phyloP scores from a whole-genome alignment of 306 rosid genomes.

The Urtica urens region DNA sequence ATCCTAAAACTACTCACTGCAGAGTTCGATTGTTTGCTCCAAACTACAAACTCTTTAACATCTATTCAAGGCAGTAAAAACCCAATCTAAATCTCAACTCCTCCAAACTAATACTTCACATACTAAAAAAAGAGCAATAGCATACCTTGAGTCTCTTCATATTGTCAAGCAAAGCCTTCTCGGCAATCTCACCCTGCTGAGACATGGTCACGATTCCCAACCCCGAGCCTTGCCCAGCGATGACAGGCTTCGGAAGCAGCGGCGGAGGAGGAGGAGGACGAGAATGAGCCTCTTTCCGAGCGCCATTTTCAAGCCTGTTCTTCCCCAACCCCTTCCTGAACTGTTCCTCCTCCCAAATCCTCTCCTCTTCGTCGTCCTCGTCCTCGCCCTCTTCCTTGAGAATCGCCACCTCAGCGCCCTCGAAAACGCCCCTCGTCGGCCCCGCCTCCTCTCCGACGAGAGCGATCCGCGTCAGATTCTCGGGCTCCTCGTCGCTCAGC shows the following conservation, averaged over 20 bases:
- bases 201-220: constrained; percentile 49
- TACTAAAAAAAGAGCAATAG: not conserved
- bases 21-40: no score
- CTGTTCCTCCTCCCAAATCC: constrained; percentile 93
- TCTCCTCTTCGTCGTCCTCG: constrained; percentile 72
- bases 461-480: constrained; percentile 62
- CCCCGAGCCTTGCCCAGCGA: constrained; percentile 53
- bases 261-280: constrained; percentile 30
- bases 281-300: constrained; percentile 39
- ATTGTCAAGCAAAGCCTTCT: constrained; percentile 54
- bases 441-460: constrained; percentile 62
- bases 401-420: constrained; percentile 26
- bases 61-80: no score
- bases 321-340: constrained; percentile 90
- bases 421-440: constrained; percentile 75
- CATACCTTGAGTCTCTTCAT: constrained; percentile 72
- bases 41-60: no score
- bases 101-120: not conserved
- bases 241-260: constrained; percentile 28
- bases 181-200: constrained; percentile 58
- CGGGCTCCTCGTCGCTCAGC: constrained; percentile 85
- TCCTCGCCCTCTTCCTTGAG: constrained; percentile 33
- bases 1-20: no score
- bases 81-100: no score
- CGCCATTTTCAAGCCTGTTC: constrained; percentile 69